Conservation (phyloP, 148 eudicot genomes). For the Euryodendron excelsum region DNA sequence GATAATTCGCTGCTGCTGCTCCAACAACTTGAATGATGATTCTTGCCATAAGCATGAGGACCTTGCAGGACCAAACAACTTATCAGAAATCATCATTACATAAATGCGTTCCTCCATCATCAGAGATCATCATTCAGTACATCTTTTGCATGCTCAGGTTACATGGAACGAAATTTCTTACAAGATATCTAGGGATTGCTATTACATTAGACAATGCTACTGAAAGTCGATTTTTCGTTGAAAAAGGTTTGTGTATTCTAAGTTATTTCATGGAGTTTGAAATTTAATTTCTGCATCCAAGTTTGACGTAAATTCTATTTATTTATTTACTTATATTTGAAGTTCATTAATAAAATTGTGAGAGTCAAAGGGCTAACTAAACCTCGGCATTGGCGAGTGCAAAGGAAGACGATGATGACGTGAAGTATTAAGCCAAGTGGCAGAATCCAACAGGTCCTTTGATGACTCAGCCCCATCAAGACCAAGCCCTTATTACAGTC, state of each 20-base stretch:
- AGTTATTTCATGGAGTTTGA: neutral
- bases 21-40: neutral
- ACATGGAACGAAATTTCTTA: neutral
- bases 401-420: no score
- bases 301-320: neutral
- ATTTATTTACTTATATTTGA: no score
- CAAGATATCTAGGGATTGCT: neutral
- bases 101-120: no score
- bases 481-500: no score
- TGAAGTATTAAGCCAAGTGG: no score
- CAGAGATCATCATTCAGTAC: no score
- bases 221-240: neutral
- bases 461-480: no score
- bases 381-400: no score
- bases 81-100: slow-evolving; percentile 1
- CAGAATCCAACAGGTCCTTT: no score
- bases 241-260: neutral
- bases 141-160: neutral
- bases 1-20: neutral
- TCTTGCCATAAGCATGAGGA: neutral
- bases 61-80: neutral
- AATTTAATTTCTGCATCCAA: neutral
- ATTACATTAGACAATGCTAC: neutral
- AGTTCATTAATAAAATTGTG: no score
- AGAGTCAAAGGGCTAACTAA: no score